Evolutionary conservation across 768 basidiomycete genomes (phyloP).

Genomic region (Lyophyllum semitale): DNA sequence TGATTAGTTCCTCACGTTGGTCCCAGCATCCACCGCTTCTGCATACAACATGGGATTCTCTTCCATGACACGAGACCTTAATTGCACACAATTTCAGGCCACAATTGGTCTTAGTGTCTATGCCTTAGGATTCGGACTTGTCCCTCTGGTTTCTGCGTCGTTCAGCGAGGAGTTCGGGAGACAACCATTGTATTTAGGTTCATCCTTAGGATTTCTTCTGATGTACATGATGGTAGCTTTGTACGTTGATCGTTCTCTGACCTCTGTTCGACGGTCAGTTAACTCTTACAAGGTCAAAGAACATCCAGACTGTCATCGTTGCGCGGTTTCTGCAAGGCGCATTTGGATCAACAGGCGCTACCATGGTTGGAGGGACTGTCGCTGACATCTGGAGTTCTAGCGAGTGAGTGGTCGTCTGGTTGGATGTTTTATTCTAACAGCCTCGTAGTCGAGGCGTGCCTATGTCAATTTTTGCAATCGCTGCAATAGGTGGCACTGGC

Average conservation of each 20-base stretch:
- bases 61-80: slow-evolving; percentile 55
- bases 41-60: slow-evolving; percentile 57
- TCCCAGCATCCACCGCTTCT: slow-evolving; percentile 48
- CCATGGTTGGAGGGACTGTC: slow-evolving; percentile 76
- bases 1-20: neutral
- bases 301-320: slow-evolving; percentile 65
- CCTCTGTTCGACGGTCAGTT: neutral
- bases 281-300: slow-evolving; percentile 34
- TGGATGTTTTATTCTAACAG: neutral
- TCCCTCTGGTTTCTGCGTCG: slow-evolving; percentile 67
- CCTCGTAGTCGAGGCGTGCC: slow-evolving; percentile 68
- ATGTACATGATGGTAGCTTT: slow-evolving; percentile 52
- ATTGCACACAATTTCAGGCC: slow-evolving; percentile 46
- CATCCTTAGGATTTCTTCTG: slow-evolving; percentile 47
- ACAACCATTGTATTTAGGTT: slow-evolving; percentile 57
- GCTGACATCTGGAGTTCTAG: slow-evolving; percentile 67
- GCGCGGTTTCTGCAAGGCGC: slow-evolving; percentile 67
- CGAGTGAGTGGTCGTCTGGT: slow-evolving; percentile 43
- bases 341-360: slow-evolving; percentile 69
- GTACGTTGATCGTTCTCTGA: slow-evolving; percentile 27
- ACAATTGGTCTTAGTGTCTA: slow-evolving; percentile 54
- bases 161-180: slow-evolving; percentile 77
- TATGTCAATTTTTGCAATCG: slow-evolving; percentile 71
- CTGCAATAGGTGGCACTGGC: slow-evolving; percentile 61
- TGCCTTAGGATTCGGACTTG: slow-evolving; percentile 60